phyloP scores from a whole-genome alignment of 2,329 filamentous ascomycete genomes.

The Thielaviopsis euricoi region DNA sequence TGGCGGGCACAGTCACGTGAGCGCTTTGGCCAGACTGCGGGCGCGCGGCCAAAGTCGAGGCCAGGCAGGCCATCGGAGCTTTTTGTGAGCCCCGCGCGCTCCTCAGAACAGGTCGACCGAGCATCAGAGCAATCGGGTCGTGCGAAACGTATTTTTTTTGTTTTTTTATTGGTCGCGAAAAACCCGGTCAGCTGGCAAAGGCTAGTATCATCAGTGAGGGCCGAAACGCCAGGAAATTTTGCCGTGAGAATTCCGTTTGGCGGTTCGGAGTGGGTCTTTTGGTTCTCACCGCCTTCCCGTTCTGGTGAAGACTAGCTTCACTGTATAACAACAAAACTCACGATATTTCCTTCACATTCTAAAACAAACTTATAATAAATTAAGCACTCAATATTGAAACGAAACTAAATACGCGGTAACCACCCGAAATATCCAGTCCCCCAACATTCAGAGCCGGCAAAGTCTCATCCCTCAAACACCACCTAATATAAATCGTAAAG shows the following conservation, averaged over 20 bases:
- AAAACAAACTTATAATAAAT: too few relatives aligned
- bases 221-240: background rate
- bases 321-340: background rate
- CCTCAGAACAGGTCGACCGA: slow-evolving; percentile 4
- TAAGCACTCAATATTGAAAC: background rate
- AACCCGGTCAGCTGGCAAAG: background rate
- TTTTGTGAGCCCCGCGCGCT: background rate
- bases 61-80: background rate
- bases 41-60: background rate
- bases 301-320: background rate
- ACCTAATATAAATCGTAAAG: background rate
- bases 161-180: background rate
- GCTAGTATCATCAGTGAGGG: background rate
- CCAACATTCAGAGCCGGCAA: background rate
- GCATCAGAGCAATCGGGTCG: background rate
- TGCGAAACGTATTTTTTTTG: background rate
- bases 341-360: too few relatives aligned
- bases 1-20: background rate
- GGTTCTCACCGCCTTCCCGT: slow-evolving; percentile 4
- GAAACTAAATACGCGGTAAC: background rate
- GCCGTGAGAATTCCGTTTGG: background rate
- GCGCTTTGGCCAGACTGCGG: background rate
- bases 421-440: background rate
- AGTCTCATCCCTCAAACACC: background rate
- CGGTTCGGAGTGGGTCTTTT: slow-evolving; percentile 1